Percentiles rank a stretch among this genome's conserved stretches.
These are phyloP conservation scores for Glycine soja DNA, from an alignment of 306 rosid genomes.

Conservation along the genomic window DNA sequence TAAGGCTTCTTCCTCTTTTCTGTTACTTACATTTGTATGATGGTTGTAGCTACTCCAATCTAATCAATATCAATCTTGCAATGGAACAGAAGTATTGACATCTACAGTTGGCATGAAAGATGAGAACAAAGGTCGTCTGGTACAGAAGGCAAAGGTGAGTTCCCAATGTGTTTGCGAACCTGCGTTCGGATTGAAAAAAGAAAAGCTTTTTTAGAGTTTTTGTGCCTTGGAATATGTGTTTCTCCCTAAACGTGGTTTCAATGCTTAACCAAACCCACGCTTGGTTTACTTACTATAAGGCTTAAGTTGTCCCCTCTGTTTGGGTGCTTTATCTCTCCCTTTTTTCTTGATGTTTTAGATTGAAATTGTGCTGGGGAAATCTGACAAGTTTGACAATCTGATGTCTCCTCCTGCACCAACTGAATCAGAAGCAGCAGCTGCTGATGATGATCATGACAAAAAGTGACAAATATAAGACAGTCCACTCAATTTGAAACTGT, in stretches of 20 bases:
- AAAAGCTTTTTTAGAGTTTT: too few relatives aligned
- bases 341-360: conserved; percentile 55
- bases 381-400: conserved; percentile 80
- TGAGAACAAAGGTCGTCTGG: conserved; percentile 84
- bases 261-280: too few relatives aligned
- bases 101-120: conserved; percentile 95
- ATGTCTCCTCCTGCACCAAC: conserved; percentile 58
- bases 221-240: too few relatives aligned
- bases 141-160: conserved; percentile 92
- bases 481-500: conserved; percentile 49
- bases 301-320: neutral
- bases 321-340: neutral
- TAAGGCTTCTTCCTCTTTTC: conserved; percentile 45
- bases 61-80: conserved; percentile 32
- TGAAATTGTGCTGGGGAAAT: conserved; percentile 92
- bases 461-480: conserved; percentile 50
- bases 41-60: conserved; percentile 16
- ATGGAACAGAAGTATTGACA: conserved; percentile 80
- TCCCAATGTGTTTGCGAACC: neutral
- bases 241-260: too few relatives aligned
- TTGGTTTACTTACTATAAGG: too few relatives aligned
- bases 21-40: conserved; percentile 3
- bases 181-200: too few relatives aligned
- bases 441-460: conserved; percentile 46
- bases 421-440: conserved; percentile 52